Conservation (phyloP, 2,329 filamentous ascomycete species). For the Colletotrichum horii region DNA sequence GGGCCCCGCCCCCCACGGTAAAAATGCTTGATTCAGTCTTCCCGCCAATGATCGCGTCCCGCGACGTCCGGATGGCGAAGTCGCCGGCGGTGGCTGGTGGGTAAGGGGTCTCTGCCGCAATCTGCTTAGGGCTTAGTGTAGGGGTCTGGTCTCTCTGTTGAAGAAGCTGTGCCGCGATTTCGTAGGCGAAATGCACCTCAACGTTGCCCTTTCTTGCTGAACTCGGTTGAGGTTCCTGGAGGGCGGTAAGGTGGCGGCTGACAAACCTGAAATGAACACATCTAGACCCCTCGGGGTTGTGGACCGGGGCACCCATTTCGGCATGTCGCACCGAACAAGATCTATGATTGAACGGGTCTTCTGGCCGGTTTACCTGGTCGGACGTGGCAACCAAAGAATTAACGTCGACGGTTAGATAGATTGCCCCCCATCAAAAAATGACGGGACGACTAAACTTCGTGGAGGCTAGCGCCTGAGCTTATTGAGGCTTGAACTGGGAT, state of each 20-base stretch:
- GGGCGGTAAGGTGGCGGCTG: background rate
- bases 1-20: background rate
- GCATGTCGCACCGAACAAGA: background rate
- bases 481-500: background rate
- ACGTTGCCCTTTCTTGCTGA: background rate
- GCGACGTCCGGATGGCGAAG: background rate
- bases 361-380: background rate
- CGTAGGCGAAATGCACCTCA: background rate
- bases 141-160: background rate
- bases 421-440: background rate
- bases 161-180: background rate
- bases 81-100: background rate
- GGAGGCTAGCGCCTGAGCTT: background rate
- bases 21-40: background rate
- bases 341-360: background rate
- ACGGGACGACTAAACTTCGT: background rate
- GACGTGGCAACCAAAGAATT: background rate
- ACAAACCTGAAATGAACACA: background rate
- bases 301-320: background rate
- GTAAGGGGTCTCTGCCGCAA: background rate
- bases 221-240: background rate
- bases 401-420: background rate
- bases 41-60: background rate
- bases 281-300: background rate
- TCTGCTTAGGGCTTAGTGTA: constrained; percentile 15